Evolutionary conservation across 2,329 filamentous ascomycete genomes (phyloP).

Genomic region (Beauveria rudraprayagi): DNA sequence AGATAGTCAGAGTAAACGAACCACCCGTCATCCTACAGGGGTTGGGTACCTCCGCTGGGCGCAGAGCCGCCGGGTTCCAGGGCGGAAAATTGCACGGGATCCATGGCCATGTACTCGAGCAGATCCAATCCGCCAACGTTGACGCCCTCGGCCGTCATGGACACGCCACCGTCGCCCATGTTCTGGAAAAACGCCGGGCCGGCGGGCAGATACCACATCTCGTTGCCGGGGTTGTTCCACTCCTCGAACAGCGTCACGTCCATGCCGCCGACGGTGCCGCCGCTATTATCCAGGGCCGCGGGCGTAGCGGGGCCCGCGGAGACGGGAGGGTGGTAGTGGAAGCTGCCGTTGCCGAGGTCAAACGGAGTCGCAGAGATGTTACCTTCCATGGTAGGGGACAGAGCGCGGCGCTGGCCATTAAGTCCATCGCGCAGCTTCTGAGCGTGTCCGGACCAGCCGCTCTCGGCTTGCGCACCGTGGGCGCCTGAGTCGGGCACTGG

Average conservation of each 20-base stretch:
- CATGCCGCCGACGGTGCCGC: conserved; percentile 18
- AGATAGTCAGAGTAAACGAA: no score
- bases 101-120: conserved; percentile 61
- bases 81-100: conserved; percentile 32
- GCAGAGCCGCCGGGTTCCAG: neutral
- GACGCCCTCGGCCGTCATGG: conserved; percentile 60
- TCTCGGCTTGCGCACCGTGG: conserved; percentile 16
- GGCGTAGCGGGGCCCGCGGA: conserved; percentile 45
- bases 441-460: conserved; percentile 26
- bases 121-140: conserved; percentile 60
- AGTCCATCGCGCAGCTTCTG: conserved; percentile 33
- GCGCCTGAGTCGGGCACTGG: conserved; percentile 27
- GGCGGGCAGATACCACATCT: conserved; percentile 61
- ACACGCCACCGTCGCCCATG: conserved; percentile 51
- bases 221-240: conserved; percentile 47
- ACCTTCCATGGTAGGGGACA: conserved; percentile 26
- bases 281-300: conserved; percentile 29
- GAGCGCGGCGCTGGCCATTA: conserved; percentile 29
- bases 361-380: conserved; percentile 58
- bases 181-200: conserved; percentile 59
- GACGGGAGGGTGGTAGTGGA: conserved; percentile 43
- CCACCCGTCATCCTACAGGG: neutral
- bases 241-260: conserved; percentile 42
- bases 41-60: conserved; percentile 1
- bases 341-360: conserved; percentile 46